Evolutionary conservation across 2,329 filamentous ascomycete genomes (phyloP), one percentile per base, ranked within the genome.

Genomic region (Fusarium heterosporum): DNA sequence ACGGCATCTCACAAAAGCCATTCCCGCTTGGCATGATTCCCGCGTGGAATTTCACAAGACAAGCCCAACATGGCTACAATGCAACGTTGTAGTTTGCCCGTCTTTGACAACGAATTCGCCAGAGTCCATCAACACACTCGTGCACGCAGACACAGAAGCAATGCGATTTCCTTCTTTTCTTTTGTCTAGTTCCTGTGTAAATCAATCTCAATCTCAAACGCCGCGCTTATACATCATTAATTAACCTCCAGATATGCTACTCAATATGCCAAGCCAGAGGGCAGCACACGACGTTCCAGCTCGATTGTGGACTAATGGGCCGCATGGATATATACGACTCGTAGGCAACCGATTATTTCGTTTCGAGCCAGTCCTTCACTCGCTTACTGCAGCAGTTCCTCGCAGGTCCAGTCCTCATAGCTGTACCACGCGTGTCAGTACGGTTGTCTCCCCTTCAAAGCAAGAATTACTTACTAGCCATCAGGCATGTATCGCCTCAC

Each of bases 391-490:
- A 97, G 86, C 68, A 98, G 85, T 81, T 99, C 96, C 81, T 98
- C 96, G 81, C 94, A 97, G 34, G 94, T 97, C 96, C 96, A 99
- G 79, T 99, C 96, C 85, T 99, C 96, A 80, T 98, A 98, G 83
- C 92, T 95, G 70, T n/a, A 32, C 58, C 51, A 41, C 26, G 38
- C 16, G 25, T 29, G 55, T 74, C 51, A 69, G 70, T 38, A 34
- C 54, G 22, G 26, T 25, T 9, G 38, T 47, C 26, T 13, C n/a
- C 22, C 13, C 13, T 12, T 22, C 19, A 8, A 8, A 19, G 12
- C 10, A 53, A 52, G 5, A 7, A 22, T 29, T 26, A 87, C 92
- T 84, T 85, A 96, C 93, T 88, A 97, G 83, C 96, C 96, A 82
- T 99, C 96, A 22, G 96, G 96, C 77, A 99, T 87, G 82, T 98